Evolutionary conservation across 768 basidiomycete species (phyloP).

Genomic region (Clitopilus passeckerianus): DNA sequence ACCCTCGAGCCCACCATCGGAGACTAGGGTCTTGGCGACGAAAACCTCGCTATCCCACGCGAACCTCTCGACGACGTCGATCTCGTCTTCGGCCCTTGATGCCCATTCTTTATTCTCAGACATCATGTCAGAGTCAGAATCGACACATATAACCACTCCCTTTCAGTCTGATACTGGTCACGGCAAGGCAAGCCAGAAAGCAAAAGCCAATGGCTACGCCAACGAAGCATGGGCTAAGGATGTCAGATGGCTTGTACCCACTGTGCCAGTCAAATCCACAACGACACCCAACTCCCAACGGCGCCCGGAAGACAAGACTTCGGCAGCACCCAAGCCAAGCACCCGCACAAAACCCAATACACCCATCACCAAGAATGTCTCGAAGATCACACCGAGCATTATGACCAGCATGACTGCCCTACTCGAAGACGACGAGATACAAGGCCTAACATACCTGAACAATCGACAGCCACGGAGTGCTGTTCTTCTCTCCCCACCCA

Average conservation of each 20-base stretch:
- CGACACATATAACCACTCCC: slow-evolving; percentile 31
- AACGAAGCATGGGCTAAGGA: slow-evolving; percentile 68
- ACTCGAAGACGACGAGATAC: slow-evolving; percentile 48
- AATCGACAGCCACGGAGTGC: slow-evolving; percentile 13
- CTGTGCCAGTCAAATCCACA: slow-evolving; percentile 10
- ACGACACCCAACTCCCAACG: slow-evolving; percentile 10
- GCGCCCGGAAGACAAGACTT: not conserved
- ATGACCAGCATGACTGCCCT: slow-evolving; percentile 50
- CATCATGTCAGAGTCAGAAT: slow-evolving; percentile 24
- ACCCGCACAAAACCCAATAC: slow-evolving; percentile 16
- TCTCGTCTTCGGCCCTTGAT: slow-evolving; percentile 35
- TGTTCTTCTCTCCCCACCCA: slow-evolving; percentile 16
- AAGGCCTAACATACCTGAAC: slow-evolving; percentile 11
- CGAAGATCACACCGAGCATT: slow-evolving; percentile 32
- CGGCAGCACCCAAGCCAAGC: slow-evolving; percentile 6
- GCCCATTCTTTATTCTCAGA: slow-evolving; percentile 34
- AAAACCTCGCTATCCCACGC: slow-evolving; percentile 14
- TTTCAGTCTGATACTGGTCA: slow-evolving; percentile 25
- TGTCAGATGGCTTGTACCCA: slow-evolving; percentile 55
- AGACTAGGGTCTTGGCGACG: slow-evolving; percentile 14
- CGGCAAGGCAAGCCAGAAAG: slow-evolving; percentile 9
- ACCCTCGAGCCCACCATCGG: slow-evolving; percentile 17
- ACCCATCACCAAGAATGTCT: slow-evolving; percentile 20
- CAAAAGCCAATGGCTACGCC: slow-evolving; percentile 20
- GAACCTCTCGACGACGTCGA: slow-evolving; percentile 27